Evolutionary conservation across 495 filamentous ascomycete species (phyloP), one percentile per base, ranked within the genome.

Genomic region (Melanomma pulvis-pyrius): DNA sequence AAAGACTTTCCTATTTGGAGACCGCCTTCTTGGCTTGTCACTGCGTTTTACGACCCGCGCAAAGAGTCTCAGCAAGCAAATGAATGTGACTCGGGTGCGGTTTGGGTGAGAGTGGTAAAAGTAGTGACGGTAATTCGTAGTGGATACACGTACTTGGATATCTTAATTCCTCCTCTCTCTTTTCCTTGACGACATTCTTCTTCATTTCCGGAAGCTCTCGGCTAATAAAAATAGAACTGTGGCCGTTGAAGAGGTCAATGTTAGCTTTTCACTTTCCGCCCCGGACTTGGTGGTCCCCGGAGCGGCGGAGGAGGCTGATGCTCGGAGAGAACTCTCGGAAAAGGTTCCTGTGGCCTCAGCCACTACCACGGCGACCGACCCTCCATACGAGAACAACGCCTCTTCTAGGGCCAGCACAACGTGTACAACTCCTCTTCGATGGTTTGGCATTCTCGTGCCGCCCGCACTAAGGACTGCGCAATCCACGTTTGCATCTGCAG

Each of bases 391-490:
- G 49, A 39, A 50, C 32, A 28, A 41, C 22, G 29, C 48, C 25
- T 59, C 61, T 34, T n/a, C 26, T 34, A 22, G 8, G 9, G 30
- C 55, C 12, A 36, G n/a, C 22, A 50, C 54, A 24, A 24, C 12
- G 6, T 32, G 32, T 17, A 57, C 46, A 62, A 78, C 81, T 56
- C 80, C 80, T 2, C 50, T 82, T 11, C 69, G 71, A 8, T 80
- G 78, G 80, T 82, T 79, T 62, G 80, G 80, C 12, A 77, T 82
- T 36, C 69, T 82, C 0, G 75, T 82, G 0, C 80, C 79, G 6
- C 79, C 67, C 24, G 73, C 77, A 11, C 65, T 82, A 7, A 73
- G 79, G 36, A 54, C 56, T 4, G 68, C 74, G 1, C 79, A 82
- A 67, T 44, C 55, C 0, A 72, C 69, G 17, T 81, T 82, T 52